A percentile compares a stretch with the other conserved stretches of the same genome.
These are phyloP conservation scores for Crepidotus variabilis DNA, from an alignment of 768 basidiomycete genomes.

Conservation along the genomic window DNA sequence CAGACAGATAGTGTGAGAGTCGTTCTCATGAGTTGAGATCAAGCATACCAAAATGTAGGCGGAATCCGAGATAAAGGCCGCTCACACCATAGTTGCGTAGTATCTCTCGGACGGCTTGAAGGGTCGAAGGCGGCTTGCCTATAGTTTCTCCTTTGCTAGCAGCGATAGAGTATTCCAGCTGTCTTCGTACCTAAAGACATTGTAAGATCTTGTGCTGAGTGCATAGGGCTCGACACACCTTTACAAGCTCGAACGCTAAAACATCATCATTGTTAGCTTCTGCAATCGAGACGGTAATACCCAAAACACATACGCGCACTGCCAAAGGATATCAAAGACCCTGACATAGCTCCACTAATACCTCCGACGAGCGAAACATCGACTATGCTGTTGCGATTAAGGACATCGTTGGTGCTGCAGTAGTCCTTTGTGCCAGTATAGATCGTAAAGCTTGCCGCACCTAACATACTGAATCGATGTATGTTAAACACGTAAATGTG, in stretches of 20 bases:
- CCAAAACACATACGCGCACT: conserved; percentile 71
- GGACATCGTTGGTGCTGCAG: conserved; percentile 54
- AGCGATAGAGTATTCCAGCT: conserved; percentile 90
- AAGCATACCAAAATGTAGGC: conserved; percentile 74
- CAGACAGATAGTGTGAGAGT: conserved; percentile 1
- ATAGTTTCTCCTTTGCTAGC: conserved; percentile 70
- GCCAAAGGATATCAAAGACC: conserved; percentile 83
- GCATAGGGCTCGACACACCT: conserved; percentile 44
- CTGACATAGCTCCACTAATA: conserved; percentile 83
- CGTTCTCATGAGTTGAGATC: not conserved
- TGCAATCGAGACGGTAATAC: not conserved
- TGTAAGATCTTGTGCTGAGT: conserved; percentile 3
- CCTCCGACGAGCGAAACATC: conserved; percentile 79
- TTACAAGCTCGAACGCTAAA: conserved; percentile 89
- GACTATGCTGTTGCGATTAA: conserved; percentile 54
- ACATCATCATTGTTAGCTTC: not conserved
- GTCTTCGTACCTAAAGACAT: conserved; percentile 68
- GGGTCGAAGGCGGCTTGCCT: conserved; percentile 72
- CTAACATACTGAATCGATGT: conserved; percentile 31
- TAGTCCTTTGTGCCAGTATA: conserved; percentile 82
- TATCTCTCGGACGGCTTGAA: conserved; percentile 79
- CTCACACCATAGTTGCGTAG: conserved; percentile 55
- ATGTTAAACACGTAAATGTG: conserved; percentile 1
- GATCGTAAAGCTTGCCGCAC: conserved; percentile 89
- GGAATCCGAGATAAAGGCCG: conserved; percentile 81